These are phyloP conservation scores for Pseudoscleropodium purum DNA, from an alignment of 225 moss, liverwort and hornwort genomes.

Conservation along the genomic window DNA sequence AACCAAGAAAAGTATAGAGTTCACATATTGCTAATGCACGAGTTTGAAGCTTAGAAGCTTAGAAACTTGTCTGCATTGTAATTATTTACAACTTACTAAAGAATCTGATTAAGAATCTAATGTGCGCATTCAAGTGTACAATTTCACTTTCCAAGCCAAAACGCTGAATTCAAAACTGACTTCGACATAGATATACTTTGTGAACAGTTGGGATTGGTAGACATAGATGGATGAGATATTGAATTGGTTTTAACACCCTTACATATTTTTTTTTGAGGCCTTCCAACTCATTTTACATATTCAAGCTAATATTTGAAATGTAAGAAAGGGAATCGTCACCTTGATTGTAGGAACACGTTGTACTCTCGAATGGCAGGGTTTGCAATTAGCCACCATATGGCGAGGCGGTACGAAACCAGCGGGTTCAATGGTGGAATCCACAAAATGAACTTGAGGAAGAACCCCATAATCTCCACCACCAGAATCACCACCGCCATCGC, in stretches of 20 bases:
- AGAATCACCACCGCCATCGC: constrained; percentile 58
- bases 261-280: neutral
- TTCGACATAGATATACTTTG: neutral
- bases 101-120: neutral
- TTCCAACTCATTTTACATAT: neutral
- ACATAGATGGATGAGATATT: neutral
- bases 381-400: constrained; percentile 92
- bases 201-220: neutral
- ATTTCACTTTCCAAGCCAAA: neutral
- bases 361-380: constrained; percentile 95
- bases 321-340: neutral
- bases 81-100: neutral
- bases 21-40: neutral
- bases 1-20: neutral
- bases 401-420: constrained; percentile 63
- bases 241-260: no score
- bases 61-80: neutral
- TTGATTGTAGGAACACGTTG: constrained; percentile 20
- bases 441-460: constrained; percentile 72
- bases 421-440: constrained; percentile 87
- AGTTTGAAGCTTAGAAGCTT: neutral
- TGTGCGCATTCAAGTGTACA: neutral
- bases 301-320: neutral
- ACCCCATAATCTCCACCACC: constrained; percentile 82
- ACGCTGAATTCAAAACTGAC: no score